Base-by-base conservation (phyloP, 1,139 yeast genomes). In the Hyphopichia pseudoburtonii region DNA sequence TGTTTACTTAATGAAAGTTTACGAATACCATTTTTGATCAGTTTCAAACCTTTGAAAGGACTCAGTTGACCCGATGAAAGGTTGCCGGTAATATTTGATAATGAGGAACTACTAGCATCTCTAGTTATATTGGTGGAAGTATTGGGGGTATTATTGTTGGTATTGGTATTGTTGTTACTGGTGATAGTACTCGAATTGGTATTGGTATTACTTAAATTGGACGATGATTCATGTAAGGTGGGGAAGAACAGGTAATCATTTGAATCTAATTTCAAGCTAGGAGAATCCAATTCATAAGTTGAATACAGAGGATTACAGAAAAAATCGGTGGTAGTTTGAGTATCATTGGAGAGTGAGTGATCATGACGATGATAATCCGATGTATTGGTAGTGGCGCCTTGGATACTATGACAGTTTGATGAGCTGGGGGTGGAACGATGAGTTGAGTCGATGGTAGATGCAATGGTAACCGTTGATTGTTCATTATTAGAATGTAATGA, bases 21-120 rank as follows among this genome's bases (percentile, higher is more conserved):
- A 35, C 68, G 48, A 23, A 64, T 62, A 2, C 70, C 69, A 25
- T 64, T 66, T 38, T 65, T 68, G 33, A 70, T 51, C 40, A 67
- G 59, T 44, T 67, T 66, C 42, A 70, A 58, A 33, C 66, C 50
- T 37, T 54, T 56, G 33, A 60, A 47, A 4, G 73, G 71, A 33
- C 61, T 53, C 1, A 65, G 48, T 44, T 46, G 52, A 28, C 34
- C 30, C 33, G 40, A 26, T 32, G 43, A 28, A 21, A 38, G 7
- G 12, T 14, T 8, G 16, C 17, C 22, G 4, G 24, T 15, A 9
- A 15, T 8, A 14, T 21, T 30, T 32, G 35, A 36, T 38, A 14
- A 44, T 38, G 35, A 41, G 28, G 15, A 38, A 41, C 14, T 44
- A 33, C 33, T 12, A 16, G 24, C 7, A 21, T 5, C 17, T 15